Evolutionary conservation across 129 eudicot genomes (phyloP).

Genomic region (Helianthus annuus): DNA sequence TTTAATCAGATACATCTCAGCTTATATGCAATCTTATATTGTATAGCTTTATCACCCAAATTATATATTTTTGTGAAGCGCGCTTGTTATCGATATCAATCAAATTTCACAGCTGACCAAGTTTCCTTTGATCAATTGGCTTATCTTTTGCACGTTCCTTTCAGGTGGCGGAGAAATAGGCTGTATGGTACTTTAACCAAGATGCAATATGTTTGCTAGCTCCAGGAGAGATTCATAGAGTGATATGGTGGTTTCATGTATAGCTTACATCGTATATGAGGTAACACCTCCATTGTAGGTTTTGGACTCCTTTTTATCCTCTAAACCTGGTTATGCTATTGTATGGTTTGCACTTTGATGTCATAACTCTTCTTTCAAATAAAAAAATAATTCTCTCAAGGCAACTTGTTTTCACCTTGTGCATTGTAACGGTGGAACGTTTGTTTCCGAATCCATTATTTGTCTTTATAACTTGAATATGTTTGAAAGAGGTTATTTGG

Average conservation of each 20-base stretch:
- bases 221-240: constrained; percentile 19
- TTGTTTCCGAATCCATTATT: not conserved
- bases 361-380: constrained; percentile 10
- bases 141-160: not conserved
- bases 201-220: constrained; percentile 27
- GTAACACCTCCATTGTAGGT: constrained; percentile 28
- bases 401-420: not conserved
- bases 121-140: not conserved
- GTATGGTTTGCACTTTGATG: constrained; percentile 17
- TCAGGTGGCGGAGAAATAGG: constrained; percentile 36
- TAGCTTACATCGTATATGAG: constrained; percentile 22
- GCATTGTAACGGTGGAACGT: not conserved
- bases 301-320: constrained; percentile 1
- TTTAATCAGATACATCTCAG: not conserved
- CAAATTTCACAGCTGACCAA: not conserved
- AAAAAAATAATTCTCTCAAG: not conserved
- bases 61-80: not conserved
- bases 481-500: not conserved
- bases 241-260: constrained; percentile 28
- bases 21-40: not conserved
- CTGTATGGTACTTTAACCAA: constrained; percentile 2
- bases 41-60: not conserved
- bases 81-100: not conserved
- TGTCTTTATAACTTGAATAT: not conserved
- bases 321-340: constrained; percentile 11